Conservation (phyloP, 306 rosid genomes). For the Nissolia schottii region DNA sequence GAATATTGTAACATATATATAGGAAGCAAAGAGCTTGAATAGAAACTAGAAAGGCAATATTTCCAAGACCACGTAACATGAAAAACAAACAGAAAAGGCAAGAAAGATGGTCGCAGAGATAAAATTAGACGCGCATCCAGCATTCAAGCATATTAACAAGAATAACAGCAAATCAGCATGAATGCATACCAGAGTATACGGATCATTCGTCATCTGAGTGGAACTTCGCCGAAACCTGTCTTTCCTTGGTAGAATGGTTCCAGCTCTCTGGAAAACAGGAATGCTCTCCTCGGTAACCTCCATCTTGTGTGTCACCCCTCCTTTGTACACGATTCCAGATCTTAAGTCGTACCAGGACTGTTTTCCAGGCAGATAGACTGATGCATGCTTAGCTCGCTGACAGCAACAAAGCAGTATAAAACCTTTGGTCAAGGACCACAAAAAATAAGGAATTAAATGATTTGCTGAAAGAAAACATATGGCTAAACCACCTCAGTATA, state of each 20-base stretch:
- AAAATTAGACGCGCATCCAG: background rate
- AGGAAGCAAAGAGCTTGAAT: constrained; percentile 6
- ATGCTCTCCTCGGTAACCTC: constrained; percentile 65
- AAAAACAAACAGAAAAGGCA: constrained; percentile 9
- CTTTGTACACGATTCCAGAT: constrained; percentile 70
- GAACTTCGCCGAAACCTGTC: constrained; percentile 95
- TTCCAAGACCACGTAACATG: background rate
- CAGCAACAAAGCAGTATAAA: constrained; percentile 12
- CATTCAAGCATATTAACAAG: constrained; percentile 1
- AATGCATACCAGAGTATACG: constrained; percentile 80
- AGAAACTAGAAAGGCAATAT: constrained; percentile 5
- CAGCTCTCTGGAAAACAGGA: constrained; percentile 92
- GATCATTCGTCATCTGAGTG: constrained; percentile 91
- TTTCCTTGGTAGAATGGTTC: constrained; percentile 84
- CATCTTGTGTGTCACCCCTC: constrained; percentile 71
- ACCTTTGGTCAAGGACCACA: constrained; percentile 7
- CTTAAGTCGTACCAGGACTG: constrained; percentile 82
- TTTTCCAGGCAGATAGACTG: constrained; percentile 86
- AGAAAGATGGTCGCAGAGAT: background rate
- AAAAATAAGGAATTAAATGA: background rate
- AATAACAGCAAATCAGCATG: constrained; percentile 6
- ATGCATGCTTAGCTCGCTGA: constrained; percentile 68
- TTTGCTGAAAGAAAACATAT: background rate
- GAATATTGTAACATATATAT: background rate
- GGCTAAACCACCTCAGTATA: constrained; percentile 68